phyloP scores from a whole-genome alignment of 768 basidiomycete species.

The Hortiboletus flavorubellus region DNA sequence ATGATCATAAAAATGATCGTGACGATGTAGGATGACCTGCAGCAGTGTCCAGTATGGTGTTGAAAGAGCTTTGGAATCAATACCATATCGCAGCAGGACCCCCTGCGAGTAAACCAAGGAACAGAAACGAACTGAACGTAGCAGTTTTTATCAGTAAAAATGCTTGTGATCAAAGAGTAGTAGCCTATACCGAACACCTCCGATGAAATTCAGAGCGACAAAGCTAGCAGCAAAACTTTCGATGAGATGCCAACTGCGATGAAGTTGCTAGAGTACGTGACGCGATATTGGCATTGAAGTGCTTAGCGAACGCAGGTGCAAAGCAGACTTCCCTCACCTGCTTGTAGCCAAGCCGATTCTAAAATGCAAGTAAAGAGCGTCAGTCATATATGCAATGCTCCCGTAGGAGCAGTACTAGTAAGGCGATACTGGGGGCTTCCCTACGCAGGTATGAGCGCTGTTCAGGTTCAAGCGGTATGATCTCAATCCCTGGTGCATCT shows the following conservation, averaged over 20 bases:
- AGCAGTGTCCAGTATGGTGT: slow-evolving; percentile 9
- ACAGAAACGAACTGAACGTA: slow-evolving; percentile 60
- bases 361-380: slow-evolving; percentile 35
- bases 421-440: slow-evolving; percentile 82
- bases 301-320: not conserved
- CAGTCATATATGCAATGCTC: slow-evolving; percentile 46
- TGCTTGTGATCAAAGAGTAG: not conserved
- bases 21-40: slow-evolving; percentile 82
- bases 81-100: slow-evolving; percentile 87
- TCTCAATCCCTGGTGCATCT: slow-evolving; percentile 74
- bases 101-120: slow-evolving; percentile 79
- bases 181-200: slow-evolving; percentile 64
- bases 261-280: slow-evolving; percentile 58
- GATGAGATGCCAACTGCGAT: slow-evolving; percentile 78
- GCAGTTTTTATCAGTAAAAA: slow-evolving; percentile 1
- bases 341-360: slow-evolving; percentile 79
- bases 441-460: slow-evolving; percentile 98
- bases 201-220: slow-evolving; percentile 87
- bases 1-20: slow-evolving; percentile 87
- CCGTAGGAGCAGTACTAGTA: slow-evolving; percentile 38
- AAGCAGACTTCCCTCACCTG: slow-evolving; percentile 44
- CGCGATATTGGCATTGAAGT: not conserved
- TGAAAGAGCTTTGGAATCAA: not conserved
- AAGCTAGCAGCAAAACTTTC: slow-evolving; percentile 90
- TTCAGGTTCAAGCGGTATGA: slow-evolving; percentile 97